These are phyloP conservation scores for Plantago lanceolata DNA, from an alignment of 305 asterid genomes.

Conservation along the genomic window DNA sequence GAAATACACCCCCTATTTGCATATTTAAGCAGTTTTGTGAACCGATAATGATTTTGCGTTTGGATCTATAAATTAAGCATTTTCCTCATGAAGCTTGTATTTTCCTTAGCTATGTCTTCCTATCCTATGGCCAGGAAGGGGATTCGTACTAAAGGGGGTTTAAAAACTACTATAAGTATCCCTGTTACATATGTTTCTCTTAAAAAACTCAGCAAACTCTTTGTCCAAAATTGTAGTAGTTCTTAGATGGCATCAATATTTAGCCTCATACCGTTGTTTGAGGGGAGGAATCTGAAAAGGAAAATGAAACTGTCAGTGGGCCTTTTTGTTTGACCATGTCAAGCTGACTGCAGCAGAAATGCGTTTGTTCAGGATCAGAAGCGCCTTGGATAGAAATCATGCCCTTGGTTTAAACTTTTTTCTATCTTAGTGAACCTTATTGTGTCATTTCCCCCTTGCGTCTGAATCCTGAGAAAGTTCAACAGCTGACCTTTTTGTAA, in stretches of 20 bases:
- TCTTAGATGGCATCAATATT: background rate
- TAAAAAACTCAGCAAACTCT: background rate
- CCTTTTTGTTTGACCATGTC: slow-evolving; percentile 1
- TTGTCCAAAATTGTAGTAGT: background rate
- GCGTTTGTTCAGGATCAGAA: no score
- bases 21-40: background rate
- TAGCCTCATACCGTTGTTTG: slow-evolving; percentile 6
- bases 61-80: background rate
- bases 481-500: slow-evolving; percentile 9
- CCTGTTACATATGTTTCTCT: background rate
- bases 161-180: background rate
- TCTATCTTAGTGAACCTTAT: slow-evolving; percentile 8
- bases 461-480: background rate
- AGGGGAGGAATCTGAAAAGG: background rate
- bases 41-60: background rate
- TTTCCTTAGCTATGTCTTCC: background rate
- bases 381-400: slow-evolving; percentile 21
- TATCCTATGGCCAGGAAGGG: background rate
- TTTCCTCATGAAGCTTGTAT: background rate
- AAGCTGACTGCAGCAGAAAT: background rate
- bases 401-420: background rate
- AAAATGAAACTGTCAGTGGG: background rate
- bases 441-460: slow-evolving; percentile 2
- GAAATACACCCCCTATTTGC: background rate
- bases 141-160: background rate